Conservation (phyloP, 2,329 filamentous ascomycete species). For the Fusarium staphyleae region DNA sequence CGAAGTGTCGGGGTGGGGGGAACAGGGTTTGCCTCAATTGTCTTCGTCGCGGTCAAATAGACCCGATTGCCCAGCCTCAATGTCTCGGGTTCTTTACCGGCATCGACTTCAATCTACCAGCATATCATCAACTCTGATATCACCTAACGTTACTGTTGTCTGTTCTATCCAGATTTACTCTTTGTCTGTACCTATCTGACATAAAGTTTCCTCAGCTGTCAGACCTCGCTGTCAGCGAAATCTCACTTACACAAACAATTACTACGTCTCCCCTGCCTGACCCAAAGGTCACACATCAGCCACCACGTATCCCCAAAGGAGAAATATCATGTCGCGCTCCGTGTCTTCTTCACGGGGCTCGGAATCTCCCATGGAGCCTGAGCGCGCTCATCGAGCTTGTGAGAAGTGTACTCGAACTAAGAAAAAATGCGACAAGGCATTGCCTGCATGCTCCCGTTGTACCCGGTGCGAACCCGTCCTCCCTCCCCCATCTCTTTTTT, state of each 20-base stretch:
- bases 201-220: slow-evolving; percentile 5
- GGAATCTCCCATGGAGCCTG: slow-evolving; percentile 43
- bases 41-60: slow-evolving; percentile 28
- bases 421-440: slow-evolving; percentile 50
- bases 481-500: not conserved
- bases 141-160: not conserved
- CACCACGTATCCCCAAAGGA: slow-evolving; percentile 33
- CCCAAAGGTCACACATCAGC: slow-evolving; percentile 20
- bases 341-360: slow-evolving; percentile 41
- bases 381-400: slow-evolving; percentile 47
- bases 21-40: slow-evolving; percentile 16
- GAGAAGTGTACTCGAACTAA: slow-evolving; percentile 50
- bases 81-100: slow-evolving; percentile 9
- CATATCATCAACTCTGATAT: slow-evolving; percentile 6
- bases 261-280: slow-evolving; percentile 1
- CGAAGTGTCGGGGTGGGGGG: slow-evolving; percentile 20
- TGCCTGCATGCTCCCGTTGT: slow-evolving; percentile 47
- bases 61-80: slow-evolving; percentile 20
- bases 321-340: slow-evolving; percentile 37
- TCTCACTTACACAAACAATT: slow-evolving; percentile 16
- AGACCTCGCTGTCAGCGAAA: slow-evolving; percentile 10
- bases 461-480: slow-evolving; percentile 40
- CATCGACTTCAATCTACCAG: slow-evolving; percentile 4
- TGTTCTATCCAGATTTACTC: not conserved
- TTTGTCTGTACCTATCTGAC: slow-evolving; percentile 14